phyloP scores from a whole-genome alignment of 768 basidiomycete species.

The Boletellus ananiceps region DNA sequence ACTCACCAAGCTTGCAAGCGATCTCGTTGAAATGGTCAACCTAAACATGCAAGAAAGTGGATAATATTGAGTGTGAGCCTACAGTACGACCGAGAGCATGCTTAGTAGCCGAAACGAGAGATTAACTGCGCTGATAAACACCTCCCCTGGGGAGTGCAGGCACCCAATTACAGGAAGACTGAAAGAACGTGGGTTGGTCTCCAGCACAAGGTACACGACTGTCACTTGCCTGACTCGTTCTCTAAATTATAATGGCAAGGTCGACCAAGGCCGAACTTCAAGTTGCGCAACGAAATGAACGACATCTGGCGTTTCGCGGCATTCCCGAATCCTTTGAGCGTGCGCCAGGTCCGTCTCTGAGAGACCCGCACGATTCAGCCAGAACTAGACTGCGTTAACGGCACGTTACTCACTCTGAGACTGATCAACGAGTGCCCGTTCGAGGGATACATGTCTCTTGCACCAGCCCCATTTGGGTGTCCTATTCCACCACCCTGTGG shows the following conservation, averaged over 20 bases:
- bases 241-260: constrained; percentile 19
- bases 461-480: not conserved
- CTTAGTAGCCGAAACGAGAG: not conserved
- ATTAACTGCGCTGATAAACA: not conserved
- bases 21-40: not conserved
- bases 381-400: not conserved
- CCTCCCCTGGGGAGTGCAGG: not conserved
- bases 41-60: not conserved
- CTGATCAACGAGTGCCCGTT: constrained; percentile 6
- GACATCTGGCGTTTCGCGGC: constrained; percentile 15
- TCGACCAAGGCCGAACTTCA: constrained; percentile 5
- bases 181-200: not conserved
- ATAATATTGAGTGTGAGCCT: constrained; percentile 6
- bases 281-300: constrained; percentile 11
- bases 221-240: constrained; percentile 22
- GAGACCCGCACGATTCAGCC: not conserved
- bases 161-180: constrained; percentile 16
- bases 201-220: not conserved
- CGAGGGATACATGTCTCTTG: constrained; percentile 1
- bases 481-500: constrained; percentile 12
- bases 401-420: constrained; percentile 13
- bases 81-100: not conserved
- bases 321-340: constrained; percentile 9
- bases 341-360: constrained; percentile 19
- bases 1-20: constrained; percentile 4